Base-by-base conservation (phyloP, 495 filamentous ascomycete species). In the Penicillium alfredii region DNA sequence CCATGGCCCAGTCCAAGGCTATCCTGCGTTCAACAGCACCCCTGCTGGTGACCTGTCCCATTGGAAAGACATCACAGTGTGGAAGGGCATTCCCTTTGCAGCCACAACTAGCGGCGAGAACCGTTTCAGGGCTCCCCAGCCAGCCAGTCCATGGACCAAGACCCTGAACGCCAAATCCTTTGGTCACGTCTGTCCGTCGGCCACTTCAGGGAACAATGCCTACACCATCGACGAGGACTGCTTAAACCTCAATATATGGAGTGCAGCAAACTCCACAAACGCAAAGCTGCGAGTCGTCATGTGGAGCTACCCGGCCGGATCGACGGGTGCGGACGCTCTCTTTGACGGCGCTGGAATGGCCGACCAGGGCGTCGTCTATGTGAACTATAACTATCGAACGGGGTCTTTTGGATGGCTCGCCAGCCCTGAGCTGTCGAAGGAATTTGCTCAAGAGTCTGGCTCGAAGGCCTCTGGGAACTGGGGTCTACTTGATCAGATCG, bases 371-470 rank as follows among this genome's bases (percentile, higher is more conserved):
- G 69, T 84, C 35, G 60, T 86, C 8, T 60, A 80, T 26, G 74
- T 86, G 7, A 77, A 72, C 47, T 75, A 82, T 58, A 84, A 82
- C 48, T 82, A 82, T 45, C 73, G 81, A 3, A 76, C 82, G 10
- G 79, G 79, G 0, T 51, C 77, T 0, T 77, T 69, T 53, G 81
- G 80, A 0, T 82, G 81, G 41, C 61, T 83, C 0, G 75, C 80
- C 0, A 69, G 72, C 35, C 56, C 72, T n/a, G 61, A 72, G 18
- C 53, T 82, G 12, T 51, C 60, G 23, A 23, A 14, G n/a, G 38
- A 41, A 17, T 35, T 34, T 16, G 3, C 14, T 3, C 10, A 1
- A 8, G 25, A 19, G 9, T 33, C 21, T 10, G 53, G 45, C 12
- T 47, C 64, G 33, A 68, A 68, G 11, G 64, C 69, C 38, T 51